Evolutionary conservation across 192 early-diverging fungal genomes (phyloP).

Genomic region (Funneliformis mosseae): DNA sequence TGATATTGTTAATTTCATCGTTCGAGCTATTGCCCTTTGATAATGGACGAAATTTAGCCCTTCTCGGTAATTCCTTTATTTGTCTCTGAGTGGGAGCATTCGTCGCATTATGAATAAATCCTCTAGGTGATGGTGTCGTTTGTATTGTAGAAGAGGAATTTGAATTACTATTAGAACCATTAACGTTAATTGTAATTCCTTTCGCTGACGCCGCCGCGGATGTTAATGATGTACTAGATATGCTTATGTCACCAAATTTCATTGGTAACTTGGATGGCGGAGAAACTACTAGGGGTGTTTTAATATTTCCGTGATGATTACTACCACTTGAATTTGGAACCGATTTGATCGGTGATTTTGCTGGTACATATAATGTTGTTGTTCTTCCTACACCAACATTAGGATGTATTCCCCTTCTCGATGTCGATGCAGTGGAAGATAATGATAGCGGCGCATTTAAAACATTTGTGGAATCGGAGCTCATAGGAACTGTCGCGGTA

Average conservation of each 20-base stretch:
- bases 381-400: neutral
- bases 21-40: neutral
- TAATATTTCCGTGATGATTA: neutral
- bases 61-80: conserved; percentile 19
- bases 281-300: neutral
- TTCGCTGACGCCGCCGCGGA: neutral
- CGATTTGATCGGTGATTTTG: neutral
- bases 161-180: conserved; percentile 11
- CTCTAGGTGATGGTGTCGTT: conserved; percentile 18
- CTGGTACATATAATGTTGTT: conserved; percentile 9
- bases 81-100: conserved; percentile 26
- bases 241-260: conserved; percentile 27
- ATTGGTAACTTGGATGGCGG: conserved; percentile 4
- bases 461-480: neutral
- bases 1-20: neutral
- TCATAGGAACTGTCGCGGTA: neutral
- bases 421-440: neutral
- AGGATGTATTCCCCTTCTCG: neutral
- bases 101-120: conserved; percentile 17
- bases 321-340: neutral
- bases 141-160: conserved; percentile 9
- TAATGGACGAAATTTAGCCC: conserved; percentile 17
- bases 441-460: neutral
- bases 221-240: conserved; percentile 3
- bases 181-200: conserved; percentile 18